Evolutionary conservation across 345 rosid genomes (phyloP).

Genomic region (Raphanus sativus): DNA sequence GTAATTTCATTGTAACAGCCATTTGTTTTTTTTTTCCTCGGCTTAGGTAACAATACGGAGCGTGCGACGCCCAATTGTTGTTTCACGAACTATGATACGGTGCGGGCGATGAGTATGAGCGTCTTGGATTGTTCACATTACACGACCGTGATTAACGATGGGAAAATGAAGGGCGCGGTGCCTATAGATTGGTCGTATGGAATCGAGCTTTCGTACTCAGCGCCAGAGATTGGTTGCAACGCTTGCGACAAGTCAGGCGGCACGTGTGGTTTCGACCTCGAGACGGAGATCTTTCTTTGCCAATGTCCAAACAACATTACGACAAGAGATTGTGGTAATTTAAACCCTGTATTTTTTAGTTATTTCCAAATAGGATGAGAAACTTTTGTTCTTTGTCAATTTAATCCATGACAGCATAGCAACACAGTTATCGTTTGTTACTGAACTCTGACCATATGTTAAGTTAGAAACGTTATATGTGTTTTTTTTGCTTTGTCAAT

Average conservation of each 20-base stretch:
- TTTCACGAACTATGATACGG: constrained; percentile 83
- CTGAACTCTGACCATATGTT: not conserved
- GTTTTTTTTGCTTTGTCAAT: not conserved
- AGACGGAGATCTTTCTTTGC: constrained; percentile 61
- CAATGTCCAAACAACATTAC: constrained; percentile 59
- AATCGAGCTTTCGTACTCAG: constrained; percentile 59
- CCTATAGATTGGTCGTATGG: constrained; percentile 93
- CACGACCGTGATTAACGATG: constrained; percentile 51
- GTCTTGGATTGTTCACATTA: constrained; percentile 89
- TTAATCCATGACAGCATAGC: not conserved
- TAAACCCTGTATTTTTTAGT: not conserved
- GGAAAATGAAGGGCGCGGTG: constrained; percentile 51
- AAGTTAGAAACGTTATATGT: not conserved
- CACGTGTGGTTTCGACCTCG: constrained; percentile 76
- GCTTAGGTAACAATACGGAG: constrained; percentile 27
- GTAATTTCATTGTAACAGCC: not conserved
- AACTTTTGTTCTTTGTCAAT: not conserved
- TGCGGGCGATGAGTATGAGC: constrained; percentile 77
- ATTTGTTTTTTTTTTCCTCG: not conserved
- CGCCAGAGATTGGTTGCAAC: constrained; percentile 73
- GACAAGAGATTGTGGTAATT: constrained; percentile 77
- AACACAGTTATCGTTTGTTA: not conserved
- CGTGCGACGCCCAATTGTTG: constrained; percentile 69
- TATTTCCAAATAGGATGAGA: not conserved
- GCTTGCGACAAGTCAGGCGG: constrained; percentile 76